Evolutionary conservation across 768 basidiomycete genomes (phyloP).

Genomic region (Boletellus ananiceps): DNA sequence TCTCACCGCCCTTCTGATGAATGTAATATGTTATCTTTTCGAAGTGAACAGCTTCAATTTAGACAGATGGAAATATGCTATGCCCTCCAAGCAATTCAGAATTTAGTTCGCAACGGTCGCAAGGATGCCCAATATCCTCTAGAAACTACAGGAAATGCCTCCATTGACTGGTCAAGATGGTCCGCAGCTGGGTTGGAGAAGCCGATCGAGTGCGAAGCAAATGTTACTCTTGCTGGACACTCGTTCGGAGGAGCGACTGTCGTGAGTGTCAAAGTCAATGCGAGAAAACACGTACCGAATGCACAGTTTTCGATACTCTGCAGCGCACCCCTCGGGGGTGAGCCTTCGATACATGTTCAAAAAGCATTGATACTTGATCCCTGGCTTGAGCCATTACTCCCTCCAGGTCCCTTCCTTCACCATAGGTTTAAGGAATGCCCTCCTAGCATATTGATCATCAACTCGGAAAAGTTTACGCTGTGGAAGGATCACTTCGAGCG

Average conservation of each 20-base stretch:
- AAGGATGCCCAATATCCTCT: conserved; percentile 26
- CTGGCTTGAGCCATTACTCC: conserved; percentile 74
- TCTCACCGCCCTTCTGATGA: conserved; percentile 12
- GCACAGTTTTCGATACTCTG: conserved; percentile 55
- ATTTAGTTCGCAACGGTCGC: conserved; percentile 42
- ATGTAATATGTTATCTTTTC: conserved; percentile 42
- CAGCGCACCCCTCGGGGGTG: conserved; percentile 38
- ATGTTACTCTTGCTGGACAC: conserved; percentile 46
- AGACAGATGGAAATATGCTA: conserved; percentile 67
- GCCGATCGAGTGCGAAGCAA: conserved; percentile 31
- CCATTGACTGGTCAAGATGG: conserved; percentile 43
- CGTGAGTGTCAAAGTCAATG: conserved; percentile 29
- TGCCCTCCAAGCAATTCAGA: conserved; percentile 52
- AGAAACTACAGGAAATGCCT: conserved; percentile 34
- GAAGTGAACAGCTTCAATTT: conserved; percentile 65
- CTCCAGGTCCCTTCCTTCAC: conserved; percentile 44
- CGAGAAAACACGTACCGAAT: background rate
- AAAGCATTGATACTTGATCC: conserved; percentile 71
- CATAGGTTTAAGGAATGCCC: conserved; percentile 7
- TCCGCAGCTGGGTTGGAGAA: conserved; percentile 15
- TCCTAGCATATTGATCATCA: conserved; percentile 59
- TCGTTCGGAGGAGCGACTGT: conserved; percentile 55
- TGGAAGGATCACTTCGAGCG: conserved; percentile 73
- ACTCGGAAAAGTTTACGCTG: conserved; percentile 72
- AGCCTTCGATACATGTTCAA: conserved; percentile 46